A percentile compares a stretch with the other conserved stretches of the same genome.
Evolutionary conservation across 345 rosid species (phyloP).

Genomic region (Citrus hindsii): DNA sequence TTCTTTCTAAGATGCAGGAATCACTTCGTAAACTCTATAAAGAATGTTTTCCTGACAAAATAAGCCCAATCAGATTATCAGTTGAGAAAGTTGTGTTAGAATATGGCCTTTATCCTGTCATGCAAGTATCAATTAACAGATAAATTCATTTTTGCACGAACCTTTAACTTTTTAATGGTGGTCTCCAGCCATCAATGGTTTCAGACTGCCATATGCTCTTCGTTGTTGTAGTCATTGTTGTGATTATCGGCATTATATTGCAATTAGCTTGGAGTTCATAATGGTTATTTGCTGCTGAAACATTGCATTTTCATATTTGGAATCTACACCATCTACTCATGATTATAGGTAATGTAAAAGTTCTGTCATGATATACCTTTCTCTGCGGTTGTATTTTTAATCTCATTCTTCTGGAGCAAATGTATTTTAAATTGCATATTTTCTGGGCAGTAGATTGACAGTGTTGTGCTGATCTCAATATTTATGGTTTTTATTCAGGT

Average conservation of each 20-base stretch:
- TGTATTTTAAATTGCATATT: not conserved
- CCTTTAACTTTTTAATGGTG: not conserved
- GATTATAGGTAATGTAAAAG: not conserved
- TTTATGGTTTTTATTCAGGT: constrained; percentile 43
- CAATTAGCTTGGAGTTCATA: not conserved
- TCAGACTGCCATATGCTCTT: not conserved
- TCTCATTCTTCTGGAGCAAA: not conserved
- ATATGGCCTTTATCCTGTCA: not conserved
- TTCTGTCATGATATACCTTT: not conserved
- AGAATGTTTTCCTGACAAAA: not conserved
- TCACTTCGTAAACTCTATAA: not conserved
- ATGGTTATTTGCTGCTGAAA: not conserved
- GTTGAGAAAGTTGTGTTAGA: not conserved
- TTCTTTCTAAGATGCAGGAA: not conserved
- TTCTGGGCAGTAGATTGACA: not conserved
- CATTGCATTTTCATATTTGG: not conserved
- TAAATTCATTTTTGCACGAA: not conserved
- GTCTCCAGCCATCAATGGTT: not conserved
- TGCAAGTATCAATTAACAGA: not conserved
- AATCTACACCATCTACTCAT: not conserved
- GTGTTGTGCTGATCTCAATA: constrained; percentile 5
- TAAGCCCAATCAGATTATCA: not conserved
- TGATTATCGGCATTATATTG: not conserved
- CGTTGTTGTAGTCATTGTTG: not conserved
- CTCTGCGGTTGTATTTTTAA: not conserved